Evolutionary conservation across 805 yeast species (phyloP).

Genomic region (Danielozyma ontarioensis): DNA sequence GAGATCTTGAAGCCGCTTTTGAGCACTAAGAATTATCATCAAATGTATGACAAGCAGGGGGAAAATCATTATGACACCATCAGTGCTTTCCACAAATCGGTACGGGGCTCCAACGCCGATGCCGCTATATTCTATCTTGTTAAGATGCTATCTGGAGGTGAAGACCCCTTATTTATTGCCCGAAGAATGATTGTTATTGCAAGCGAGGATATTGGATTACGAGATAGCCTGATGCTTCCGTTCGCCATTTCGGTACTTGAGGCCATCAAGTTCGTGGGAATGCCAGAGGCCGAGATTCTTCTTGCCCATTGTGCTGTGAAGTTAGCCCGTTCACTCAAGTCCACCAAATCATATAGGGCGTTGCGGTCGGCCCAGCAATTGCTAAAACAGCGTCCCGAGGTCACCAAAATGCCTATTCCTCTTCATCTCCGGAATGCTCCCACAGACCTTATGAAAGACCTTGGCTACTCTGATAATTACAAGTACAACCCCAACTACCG

Average conservation of each 20-base stretch:
- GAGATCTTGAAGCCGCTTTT: slow-evolving; percentile 36
- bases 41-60: slow-evolving; percentile 79
- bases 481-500: slow-evolving; percentile 81
- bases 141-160: slow-evolving; percentile 89
- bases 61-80: slow-evolving; percentile 94
- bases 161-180: slow-evolving; percentile 84
- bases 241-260: slow-evolving; percentile 83
- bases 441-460: slow-evolving; percentile 79
- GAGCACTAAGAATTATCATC: slow-evolving; percentile 41
- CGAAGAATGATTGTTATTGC: slow-evolving; percentile 93
- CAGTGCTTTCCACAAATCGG: slow-evolving; percentile 90
- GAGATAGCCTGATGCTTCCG: slow-evolving; percentile 80
- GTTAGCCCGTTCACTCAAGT: slow-evolving; percentile 77
- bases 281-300: slow-evolving; percentile 90
- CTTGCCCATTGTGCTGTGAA: slow-evolving; percentile 93
- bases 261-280: slow-evolving; percentile 83
- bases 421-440: slow-evolving; percentile 93
- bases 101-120: slow-evolving; percentile 85
- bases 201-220: slow-evolving; percentile 86
- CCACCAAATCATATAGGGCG: slow-evolving; percentile 81
- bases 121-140: slow-evolving; percentile 86
- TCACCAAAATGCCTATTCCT: slow-evolving; percentile 64
- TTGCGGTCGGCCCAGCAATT: slow-evolving; percentile 61
- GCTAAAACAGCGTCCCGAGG: slow-evolving; percentile 52
- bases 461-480: slow-evolving; percentile 81